Evolutionary conservation across 2,329 filamentous ascomycete species (phyloP).

Genomic region (Colletotrichum magnum): DNA sequence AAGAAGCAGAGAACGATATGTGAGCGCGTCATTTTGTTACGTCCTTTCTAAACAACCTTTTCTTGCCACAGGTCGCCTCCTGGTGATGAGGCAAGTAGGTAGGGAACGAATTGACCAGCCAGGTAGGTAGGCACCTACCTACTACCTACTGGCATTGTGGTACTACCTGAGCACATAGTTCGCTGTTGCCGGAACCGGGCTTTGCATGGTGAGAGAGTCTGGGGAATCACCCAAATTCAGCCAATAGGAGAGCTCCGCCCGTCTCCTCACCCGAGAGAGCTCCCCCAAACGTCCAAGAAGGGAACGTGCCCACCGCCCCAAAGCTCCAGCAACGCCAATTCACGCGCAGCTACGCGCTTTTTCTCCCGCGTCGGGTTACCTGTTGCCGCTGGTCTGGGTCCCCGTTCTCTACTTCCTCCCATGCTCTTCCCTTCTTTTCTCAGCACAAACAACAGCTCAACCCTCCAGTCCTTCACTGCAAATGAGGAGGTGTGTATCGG

Average conservation of each 20-base stretch:
- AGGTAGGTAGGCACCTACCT: too few relatives aligned
- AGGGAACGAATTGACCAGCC: too few relatives aligned
- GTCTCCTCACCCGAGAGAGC: background rate
- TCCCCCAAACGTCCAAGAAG: background rate
- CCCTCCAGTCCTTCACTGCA: background rate
- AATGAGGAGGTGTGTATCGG: background rate
- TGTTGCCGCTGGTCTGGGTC: background rate
- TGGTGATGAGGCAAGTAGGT: too few relatives aligned
- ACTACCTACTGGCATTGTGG: too few relatives aligned
- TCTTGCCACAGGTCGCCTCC: too few relatives aligned
- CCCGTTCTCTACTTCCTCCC: background rate
- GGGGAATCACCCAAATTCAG: constrained; percentile 11
- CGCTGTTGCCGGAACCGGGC: too few relatives aligned
- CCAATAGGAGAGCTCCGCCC: constrained; percentile 3
- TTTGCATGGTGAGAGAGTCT: background rate
- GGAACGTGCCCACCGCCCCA: background rate
- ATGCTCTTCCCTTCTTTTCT: background rate
- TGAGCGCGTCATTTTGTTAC: too few relatives aligned
- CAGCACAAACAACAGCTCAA: constrained; percentile 1
- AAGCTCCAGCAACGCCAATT: constrained; percentile 15
- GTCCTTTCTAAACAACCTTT: too few relatives aligned
- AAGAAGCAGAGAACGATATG: too few relatives aligned
- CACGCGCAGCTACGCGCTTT: constrained; percentile 22
- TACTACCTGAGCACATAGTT: too few relatives aligned
- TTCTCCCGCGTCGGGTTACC: constrained; percentile 6